These are phyloP conservation scores for Cyphellophora attinorum DNA, from an alignment of 2,329 filamentous ascomycete species.

Conservation along the genomic window DNA sequence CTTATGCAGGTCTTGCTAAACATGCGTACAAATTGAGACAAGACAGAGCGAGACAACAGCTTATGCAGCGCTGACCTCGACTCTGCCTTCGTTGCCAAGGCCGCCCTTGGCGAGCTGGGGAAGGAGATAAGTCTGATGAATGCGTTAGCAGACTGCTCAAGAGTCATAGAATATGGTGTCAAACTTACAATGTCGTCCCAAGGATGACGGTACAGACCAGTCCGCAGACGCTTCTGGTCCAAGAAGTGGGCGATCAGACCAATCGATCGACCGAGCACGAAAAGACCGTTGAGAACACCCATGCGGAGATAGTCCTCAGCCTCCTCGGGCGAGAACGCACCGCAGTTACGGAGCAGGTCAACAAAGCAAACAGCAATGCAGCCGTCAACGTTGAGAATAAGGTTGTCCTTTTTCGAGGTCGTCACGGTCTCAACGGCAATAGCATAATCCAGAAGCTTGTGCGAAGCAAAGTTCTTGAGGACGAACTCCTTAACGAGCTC, in stretches of 20 bases:
- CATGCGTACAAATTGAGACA: not conserved
- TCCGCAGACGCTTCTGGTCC: constrained; percentile 98
- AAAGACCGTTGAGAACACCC: constrained; percentile 98
- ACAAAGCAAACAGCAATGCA: constrained; percentile 99
- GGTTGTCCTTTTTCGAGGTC: constrained; percentile 99
- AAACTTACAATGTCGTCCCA: constrained; percentile 72
- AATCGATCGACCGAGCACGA: constrained; percentile 92
- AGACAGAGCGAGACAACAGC: not conserved
- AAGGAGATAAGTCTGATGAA: constrained; percentile 44
- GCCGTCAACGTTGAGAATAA: constrained; percentile 98
- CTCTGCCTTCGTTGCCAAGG: constrained; percentile 70
- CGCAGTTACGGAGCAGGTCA: constrained; percentile 93
- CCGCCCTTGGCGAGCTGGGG: constrained; percentile 65
- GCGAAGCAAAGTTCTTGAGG: constrained; percentile 90
- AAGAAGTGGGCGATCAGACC: constrained; percentile 99
- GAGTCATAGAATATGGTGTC: not conserved
- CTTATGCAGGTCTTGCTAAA: no score
- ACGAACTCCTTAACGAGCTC: constrained; percentile 99
- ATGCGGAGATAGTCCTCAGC: constrained; percentile 98
- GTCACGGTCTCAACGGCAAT: constrained; percentile 96
- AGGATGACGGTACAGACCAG: constrained; percentile 96
- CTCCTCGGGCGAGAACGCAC: constrained; percentile 91
- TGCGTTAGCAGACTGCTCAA: not conserved
- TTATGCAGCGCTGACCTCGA: constrained; percentile 55
- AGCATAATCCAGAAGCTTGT: constrained; percentile 98